Evolutionary conservation across 2,329 filamentous ascomycete species (phyloP).

Genomic region (Botrytis byssoidea): DNA sequence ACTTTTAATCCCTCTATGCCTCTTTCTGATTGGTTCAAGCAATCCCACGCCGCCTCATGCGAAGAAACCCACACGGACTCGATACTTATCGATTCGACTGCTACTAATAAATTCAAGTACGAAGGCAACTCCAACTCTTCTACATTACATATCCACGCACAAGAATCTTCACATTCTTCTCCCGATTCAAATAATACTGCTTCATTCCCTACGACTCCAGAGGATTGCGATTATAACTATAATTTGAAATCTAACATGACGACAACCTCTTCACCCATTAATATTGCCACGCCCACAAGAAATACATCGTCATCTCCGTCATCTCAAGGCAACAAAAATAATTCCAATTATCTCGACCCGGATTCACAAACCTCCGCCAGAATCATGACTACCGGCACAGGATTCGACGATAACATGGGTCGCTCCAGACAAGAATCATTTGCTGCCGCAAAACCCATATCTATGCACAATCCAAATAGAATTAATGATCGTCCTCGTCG

Average conservation of each 20-base stretch:
- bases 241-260: slow-evolving; percentile 33
- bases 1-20: not conserved
- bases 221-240: not conserved
- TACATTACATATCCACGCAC: not conserved
- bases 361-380: slow-evolving; percentile 46
- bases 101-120: not conserved
- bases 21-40: slow-evolving; percentile 17
- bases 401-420: slow-evolving; percentile 53
- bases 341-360: slow-evolving; percentile 32
- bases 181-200: not conserved
- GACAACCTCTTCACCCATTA: slow-evolving; percentile 38
- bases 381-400: slow-evolving; percentile 52
- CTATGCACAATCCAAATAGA: slow-evolving; percentile 62
- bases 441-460: slow-evolving; percentile 64
- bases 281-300: slow-evolving; percentile 39
- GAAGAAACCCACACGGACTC: slow-evolving; percentile 11
- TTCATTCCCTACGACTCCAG: not conserved
- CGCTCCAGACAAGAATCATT: slow-evolving; percentile 60
- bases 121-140: slow-evolving; percentile 15
- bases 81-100: slow-evolving; percentile 6
- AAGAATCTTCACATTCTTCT: slow-evolving; percentile 15
- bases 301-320: slow-evolving; percentile 41
- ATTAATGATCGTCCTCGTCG: slow-evolving; percentile 57
- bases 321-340: slow-evolving; percentile 38
- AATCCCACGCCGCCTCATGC: slow-evolving; percentile 18